A percentile compares a stretch with the other conserved stretches of the same genome.
Conservation (phyloP, 1,139 yeast genomes). For the Debaryomyces singareniensis region DNA sequence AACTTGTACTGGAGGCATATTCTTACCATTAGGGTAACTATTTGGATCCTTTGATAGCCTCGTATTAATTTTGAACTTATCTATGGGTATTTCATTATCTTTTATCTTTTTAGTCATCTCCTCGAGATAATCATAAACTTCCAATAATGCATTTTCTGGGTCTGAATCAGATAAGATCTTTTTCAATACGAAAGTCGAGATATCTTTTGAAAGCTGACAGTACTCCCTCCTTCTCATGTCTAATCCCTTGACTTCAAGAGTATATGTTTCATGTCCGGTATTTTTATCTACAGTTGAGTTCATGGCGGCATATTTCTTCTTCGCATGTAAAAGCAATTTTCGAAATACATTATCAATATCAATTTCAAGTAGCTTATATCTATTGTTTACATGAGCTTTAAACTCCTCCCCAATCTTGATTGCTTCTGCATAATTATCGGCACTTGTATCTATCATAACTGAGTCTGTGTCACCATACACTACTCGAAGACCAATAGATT, state of each 20-base stretch:
- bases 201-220: constrained; percentile 87
- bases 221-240: constrained; percentile 97
- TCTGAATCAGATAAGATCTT: constrained; percentile 69
- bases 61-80: constrained; percentile 69
- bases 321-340: constrained; percentile 81
- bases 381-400: constrained; percentile 78
- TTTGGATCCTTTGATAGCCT: constrained; percentile 69
- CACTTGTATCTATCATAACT: constrained; percentile 95
- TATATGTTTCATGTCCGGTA: constrained; percentile 45
- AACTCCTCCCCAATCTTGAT: constrained; percentile 78
- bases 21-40: constrained; percentile 69
- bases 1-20: constrained; percentile 91
- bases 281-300: constrained; percentile 44
- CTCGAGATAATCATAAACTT: constrained; percentile 69
- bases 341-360: constrained; percentile 93
- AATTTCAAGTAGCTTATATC: constrained; percentile 81
- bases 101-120: constrained; percentile 54
- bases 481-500: constrained; percentile 72
- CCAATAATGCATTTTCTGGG: constrained; percentile 70
- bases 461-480: constrained; percentile 99
- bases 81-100: constrained; percentile 54
- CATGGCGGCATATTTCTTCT: constrained; percentile 96
- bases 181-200: constrained; percentile 69
- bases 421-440: constrained; percentile 64
- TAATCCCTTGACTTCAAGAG: constrained; percentile 87